These are phyloP conservation scores for Gaertneriomyces sp. DNA, from an alignment of 192 early-diverging fungal species.

Conservation along the genomic window DNA sequence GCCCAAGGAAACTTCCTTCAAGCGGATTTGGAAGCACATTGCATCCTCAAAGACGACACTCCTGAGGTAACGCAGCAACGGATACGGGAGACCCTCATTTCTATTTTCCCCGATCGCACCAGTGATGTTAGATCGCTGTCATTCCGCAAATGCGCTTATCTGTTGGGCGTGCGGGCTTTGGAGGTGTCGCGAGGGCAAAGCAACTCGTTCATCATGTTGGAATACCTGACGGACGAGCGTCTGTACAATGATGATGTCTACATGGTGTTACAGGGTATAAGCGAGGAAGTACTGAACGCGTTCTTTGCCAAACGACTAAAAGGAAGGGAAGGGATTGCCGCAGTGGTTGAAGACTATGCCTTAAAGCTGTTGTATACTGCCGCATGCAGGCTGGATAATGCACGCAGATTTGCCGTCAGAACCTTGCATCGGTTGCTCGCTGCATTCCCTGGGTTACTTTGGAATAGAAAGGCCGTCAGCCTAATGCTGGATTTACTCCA, in stretches of 20 bases:
- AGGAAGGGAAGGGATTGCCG: not conserved
- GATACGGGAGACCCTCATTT: conserved; percentile 53
- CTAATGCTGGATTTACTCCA: conserved; percentile 77
- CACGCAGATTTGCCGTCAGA: conserved; percentile 36
- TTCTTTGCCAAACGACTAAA: conserved; percentile 7
- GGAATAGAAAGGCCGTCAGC: conserved; percentile 64
- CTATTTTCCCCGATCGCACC: conserved; percentile 53
- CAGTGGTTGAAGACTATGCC: conserved; percentile 12
- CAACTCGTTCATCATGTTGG: conserved; percentile 61
- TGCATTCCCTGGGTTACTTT: conserved; percentile 77
- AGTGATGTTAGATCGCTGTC: conserved; percentile 58
- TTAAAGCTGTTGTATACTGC: conserved; percentile 48
- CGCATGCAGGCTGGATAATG: conserved; percentile 60
- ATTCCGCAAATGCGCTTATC: conserved; percentile 72
- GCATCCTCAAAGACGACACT: conserved; percentile 65
- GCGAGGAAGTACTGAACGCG: conserved; percentile 45
- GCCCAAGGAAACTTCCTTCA: conserved; percentile 73
- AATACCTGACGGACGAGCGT: conserved; percentile 84
- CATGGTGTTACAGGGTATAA: conserved; percentile 73
- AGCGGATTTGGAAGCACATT: conserved; percentile 82
- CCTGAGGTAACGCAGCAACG: conserved; percentile 55
- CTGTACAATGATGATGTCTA: conserved; percentile 73
- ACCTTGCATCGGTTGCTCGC: conserved; percentile 55
- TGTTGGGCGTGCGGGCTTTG: conserved; percentile 78
- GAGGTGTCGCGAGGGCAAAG: conserved; percentile 69